Evolutionary conservation across 208 protist genomes (phyloP), one percentile per base, ranked within the genome.

Genomic region (Wallacemonas rigidus): DNA sequence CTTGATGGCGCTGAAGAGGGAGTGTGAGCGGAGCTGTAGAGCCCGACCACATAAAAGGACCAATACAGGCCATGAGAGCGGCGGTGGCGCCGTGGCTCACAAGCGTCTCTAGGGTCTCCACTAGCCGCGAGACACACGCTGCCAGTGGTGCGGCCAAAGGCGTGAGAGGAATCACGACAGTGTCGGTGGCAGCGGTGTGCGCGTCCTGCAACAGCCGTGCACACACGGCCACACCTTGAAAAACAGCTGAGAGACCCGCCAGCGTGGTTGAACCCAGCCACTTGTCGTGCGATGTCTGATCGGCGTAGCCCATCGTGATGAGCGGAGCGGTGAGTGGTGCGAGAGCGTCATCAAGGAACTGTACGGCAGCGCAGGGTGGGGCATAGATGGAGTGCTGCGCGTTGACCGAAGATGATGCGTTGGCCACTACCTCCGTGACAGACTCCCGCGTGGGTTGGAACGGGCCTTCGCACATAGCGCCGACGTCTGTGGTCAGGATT

Each of bases 321-420:
- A 65, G 43, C 60, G 11, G 5, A 26, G 5, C 60, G 3, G n/a
- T 14, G 14, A 65, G 9, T 4, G 60, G 60, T 6, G 60, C 4
- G 7, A 65, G 43, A 14, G 36, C 60, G 26, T 65, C 60, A 17
- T 50, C 15, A 6, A 65, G 40, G n/a, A 65, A 48, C 40, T 65
- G 60, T 3, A 41, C 60, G 14, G 60, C 11, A 3, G 60, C 60
- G 26, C 60, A 14, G n/a, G 17, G 43, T n/a, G 41, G 7, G 14
- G 60, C 38, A 26, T 8, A n/a, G 9, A 58, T 15, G n/a, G 6
- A n/a, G 53, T 36, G 9, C n/a, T 15, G 11, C 14, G 6, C 53
- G n/a, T 58, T 9, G 36, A 9, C 6, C 45, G 45, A 6, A 50
- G 26, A 26, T 0, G 26, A 26, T 26, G 26, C 26, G 26, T 26